These are phyloP conservation scores for Metschnikowia continentalis DNA, from an alignment of 805 yeast genomes.

Conservation along the genomic window DNA sequence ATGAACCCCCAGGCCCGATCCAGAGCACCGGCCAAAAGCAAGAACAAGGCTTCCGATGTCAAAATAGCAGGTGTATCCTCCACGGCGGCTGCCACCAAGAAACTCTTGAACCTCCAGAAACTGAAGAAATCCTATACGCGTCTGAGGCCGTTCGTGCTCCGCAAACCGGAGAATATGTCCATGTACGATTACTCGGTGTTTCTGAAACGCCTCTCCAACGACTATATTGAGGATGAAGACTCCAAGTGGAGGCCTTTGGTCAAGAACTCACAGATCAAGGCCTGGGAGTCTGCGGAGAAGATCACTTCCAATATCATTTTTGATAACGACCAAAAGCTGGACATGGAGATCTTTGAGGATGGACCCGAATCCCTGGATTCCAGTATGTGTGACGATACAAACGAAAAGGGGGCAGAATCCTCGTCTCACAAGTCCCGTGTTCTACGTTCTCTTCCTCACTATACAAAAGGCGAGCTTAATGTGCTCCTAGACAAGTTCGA, in stretches of 20 bases:
- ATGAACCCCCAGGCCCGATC: conserved; percentile 14
- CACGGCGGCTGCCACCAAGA: conserved; percentile 26
- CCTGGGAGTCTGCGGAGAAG: conserved; percentile 45
- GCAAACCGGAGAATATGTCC: conserved; percentile 30
- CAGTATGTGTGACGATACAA: conserved; percentile 4
- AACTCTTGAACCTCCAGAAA: conserved; percentile 36
- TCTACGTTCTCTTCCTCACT: conserved; percentile 36
- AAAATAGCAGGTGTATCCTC: conserved; percentile 7
- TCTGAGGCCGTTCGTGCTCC: conserved; percentile 24
- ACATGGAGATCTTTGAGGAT: conserved; percentile 9
- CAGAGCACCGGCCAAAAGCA: background rate
- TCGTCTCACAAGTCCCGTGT: conserved; percentile 1
- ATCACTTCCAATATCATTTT: conserved; percentile 34
- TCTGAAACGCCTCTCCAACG: background rate
- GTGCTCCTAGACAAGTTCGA: conserved; percentile 21
- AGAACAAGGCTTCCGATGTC: conserved; percentile 6
- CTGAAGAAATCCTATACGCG: conserved; percentile 26
- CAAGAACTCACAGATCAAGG: conserved; percentile 39
- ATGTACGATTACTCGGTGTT: conserved; percentile 38
- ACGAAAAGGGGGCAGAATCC: background rate
- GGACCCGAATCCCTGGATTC: conserved; percentile 4
- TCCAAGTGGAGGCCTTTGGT: conserved; percentile 27
- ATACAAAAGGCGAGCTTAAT: conserved; percentile 33
- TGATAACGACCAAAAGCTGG: conserved; percentile 24
- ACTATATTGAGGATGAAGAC: conserved; percentile 1